Evolutionary conservation across 2,329 filamentous ascomycete species (phyloP).

Genomic region (Fonsecaea pedrosoi): DNA sequence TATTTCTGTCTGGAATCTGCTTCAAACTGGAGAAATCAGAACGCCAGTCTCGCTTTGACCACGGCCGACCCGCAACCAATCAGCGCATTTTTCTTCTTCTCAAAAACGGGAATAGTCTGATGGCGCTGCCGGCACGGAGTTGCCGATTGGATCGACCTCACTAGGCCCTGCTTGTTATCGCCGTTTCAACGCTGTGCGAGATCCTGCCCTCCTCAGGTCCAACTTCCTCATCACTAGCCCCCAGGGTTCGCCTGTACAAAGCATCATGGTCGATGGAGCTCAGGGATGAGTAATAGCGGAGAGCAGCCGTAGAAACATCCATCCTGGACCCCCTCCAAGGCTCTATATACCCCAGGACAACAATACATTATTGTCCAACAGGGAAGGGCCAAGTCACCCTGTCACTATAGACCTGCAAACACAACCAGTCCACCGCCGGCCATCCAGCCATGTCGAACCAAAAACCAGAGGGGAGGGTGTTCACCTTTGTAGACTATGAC

Average conservation of each 20-base stretch:
- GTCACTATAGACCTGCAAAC: background rate
- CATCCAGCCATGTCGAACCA: slow-evolving; percentile 22
- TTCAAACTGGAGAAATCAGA: background rate
- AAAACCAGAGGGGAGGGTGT: slow-evolving; percentile 22
- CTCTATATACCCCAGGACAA: slow-evolving; percentile 25
- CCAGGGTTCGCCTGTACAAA: background rate
- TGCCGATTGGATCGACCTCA: slow-evolving; percentile 14
- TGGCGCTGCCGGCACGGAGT: background rate
- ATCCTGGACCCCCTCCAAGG: background rate
- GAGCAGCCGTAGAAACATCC: slow-evolving; percentile 5
- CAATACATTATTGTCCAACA: slow-evolving; percentile 3
- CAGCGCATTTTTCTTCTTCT: slow-evolving; percentile 27
- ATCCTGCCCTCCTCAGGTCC: background rate
- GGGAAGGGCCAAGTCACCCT: background rate
- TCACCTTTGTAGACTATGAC: slow-evolving; percentile 36
- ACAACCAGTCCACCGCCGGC: background rate
- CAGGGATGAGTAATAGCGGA: slow-evolving; percentile 20
- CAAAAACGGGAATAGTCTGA: slow-evolving; percentile 31
- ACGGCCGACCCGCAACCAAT: slow-evolving; percentile 20
- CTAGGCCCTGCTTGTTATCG: background rate
- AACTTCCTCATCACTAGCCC: background rate
- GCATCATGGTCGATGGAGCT: slow-evolving; percentile 5
- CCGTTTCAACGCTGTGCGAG: slow-evolving; percentile 3
- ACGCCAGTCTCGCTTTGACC: background rate
- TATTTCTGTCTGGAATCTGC: background rate